Percentiles rank a stretch among this genome's conserved stretches.
These are phyloP conservation scores for Thozetella sp. DNA, from an alignment of 495 filamentous ascomycete species.

Conservation along the genomic window DNA sequence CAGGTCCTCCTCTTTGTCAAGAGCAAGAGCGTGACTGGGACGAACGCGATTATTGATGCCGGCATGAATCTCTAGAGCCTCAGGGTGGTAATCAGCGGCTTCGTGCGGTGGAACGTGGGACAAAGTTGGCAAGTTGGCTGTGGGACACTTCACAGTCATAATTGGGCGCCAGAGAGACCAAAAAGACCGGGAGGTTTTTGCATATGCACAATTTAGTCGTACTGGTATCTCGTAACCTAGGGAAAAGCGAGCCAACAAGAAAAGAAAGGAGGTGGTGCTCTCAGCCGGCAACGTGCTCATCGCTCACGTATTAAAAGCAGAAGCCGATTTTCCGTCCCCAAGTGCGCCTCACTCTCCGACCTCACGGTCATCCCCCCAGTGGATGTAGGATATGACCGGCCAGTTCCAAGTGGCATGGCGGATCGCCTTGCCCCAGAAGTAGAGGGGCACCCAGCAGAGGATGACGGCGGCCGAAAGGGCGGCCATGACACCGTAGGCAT, in stretches of 20 bases:
- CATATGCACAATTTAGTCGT: neutral
- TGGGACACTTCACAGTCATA: too few species aligned
- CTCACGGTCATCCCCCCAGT: conserved; percentile 50
- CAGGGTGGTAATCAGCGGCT: neutral
- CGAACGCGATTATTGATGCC: conserved; percentile 44
- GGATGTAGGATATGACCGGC: conserved; percentile 43
- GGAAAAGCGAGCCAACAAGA: neutral
- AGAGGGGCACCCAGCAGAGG: conserved; percentile 42
- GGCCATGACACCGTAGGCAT: conserved; percentile 57
- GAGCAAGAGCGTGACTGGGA: conserved; percentile 39
- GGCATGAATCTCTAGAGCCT: conserved; percentile 27
- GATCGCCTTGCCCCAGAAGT: conserved; percentile 49
- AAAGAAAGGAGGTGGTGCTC: too few species aligned
- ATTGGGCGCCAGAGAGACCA: too few species aligned
- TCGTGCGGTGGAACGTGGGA: neutral
- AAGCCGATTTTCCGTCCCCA: too few species aligned
- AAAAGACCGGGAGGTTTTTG: too few species aligned
- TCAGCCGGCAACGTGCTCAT: too few species aligned
- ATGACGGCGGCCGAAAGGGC: conserved; percentile 44
- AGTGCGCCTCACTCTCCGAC: conserved; percentile 53
- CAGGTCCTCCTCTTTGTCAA: conserved; percentile 44
- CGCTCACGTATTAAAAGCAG: too few species aligned
- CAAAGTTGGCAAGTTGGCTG: too few species aligned
- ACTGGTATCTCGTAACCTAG: neutral
- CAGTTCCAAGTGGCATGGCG: conserved; percentile 46